Evolutionary conservation across 2,329 filamentous ascomycete species (phyloP), one percentile per base, ranked within the genome.

Genomic region (Apiospora koreana): DNA sequence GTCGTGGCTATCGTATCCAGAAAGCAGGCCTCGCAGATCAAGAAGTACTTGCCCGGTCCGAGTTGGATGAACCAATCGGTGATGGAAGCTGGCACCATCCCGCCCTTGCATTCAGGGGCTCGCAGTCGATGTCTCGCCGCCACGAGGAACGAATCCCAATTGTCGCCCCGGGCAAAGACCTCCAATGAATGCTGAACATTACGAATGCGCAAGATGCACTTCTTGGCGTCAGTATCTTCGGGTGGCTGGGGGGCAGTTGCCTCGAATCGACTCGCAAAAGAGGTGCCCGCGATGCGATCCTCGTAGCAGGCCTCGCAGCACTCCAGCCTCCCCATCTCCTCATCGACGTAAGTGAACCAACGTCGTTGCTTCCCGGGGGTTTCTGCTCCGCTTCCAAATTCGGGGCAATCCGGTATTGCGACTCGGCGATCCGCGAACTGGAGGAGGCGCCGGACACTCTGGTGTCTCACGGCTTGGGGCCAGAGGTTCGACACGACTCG

Each of bases 221-320:
- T 62, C 18, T 7, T 62, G 2, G 31, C 0, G 18, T n/a, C 9
- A 7, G 21, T 6, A 12, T 35, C 54, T 18, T 62, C 28, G 2
- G 9, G 18, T 7, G 31, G 3, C 38, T 62, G 31, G 2, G 14
- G 3, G n/a, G n/a, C n/a, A 8, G 31, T 28, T 23, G 9, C 41
- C 21, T 68, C 25, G 25, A 70, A 70, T 10, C 18, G n/a, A 18
- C 16, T 12, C 21, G 65, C 69, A 28, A 70, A 68, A 10, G 38
- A 16, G 35, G 69, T 65, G 8, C 31, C 69, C 7, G 21, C 18
- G 12, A 70, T 28, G 9, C 42, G 65, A 48, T 70, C 65, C n/a
- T 70, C 65, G 21, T 68, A 68, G 41, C 65, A 70, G 45, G 69
- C 69, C 16, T 58, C 50, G 48, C 69, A 70, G 65, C 23, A 62